Base-by-base conservation (phyloP, 1,284 basidiomycete species). In the Moesziomyces sp. region DNA sequence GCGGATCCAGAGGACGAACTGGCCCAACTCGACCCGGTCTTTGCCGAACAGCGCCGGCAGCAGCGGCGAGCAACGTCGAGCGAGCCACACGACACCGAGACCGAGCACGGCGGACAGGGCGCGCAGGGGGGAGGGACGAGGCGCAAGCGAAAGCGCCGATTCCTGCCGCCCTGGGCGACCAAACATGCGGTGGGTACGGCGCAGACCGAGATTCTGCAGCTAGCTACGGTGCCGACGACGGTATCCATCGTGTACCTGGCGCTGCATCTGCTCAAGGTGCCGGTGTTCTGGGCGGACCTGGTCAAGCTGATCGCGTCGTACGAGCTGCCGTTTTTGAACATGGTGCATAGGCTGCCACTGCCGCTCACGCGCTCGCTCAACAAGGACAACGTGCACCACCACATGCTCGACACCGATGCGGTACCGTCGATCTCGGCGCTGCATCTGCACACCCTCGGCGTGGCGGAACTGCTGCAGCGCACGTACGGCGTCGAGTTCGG, bases 241-340 rank as follows among this genome's bases (percentile, higher is more conserved):
- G 35, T 74, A 23, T 64, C 68, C 23, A 78, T 81, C 55, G 55
- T 81, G 35, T 79, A 81, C 34, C 66, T 78, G 5, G 52, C 74
- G 3, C 52, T 81, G n/a, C 51, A 74, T 34, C 50, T 69, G 23
- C 62, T 76, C 50, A 67, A 78, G 40, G 56, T 80, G 0, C 79
- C 79, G 21, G 51, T 81, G 45, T 51, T 72, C 6, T 76, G 77
- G 70, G 44, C 47, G 16, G 79, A 80, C 46, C 50, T 80, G 19
- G 42, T 58, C 19, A 49, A 34, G 46, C 85, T 90, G 57, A 89
- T 94, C 47, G 90, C 93, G 74, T 86, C 86, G 23, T 90, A 91
- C 79, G 86, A 89, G 34, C 86, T 97, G 42, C 93, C 94, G 0
- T 97, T 93, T 85, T 87, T 97, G 48, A 91, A 94, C 76, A 88